Conservation (phyloP, 2,329 filamentous ascomycete genomes). For the Seiridium cupressi region DNA sequence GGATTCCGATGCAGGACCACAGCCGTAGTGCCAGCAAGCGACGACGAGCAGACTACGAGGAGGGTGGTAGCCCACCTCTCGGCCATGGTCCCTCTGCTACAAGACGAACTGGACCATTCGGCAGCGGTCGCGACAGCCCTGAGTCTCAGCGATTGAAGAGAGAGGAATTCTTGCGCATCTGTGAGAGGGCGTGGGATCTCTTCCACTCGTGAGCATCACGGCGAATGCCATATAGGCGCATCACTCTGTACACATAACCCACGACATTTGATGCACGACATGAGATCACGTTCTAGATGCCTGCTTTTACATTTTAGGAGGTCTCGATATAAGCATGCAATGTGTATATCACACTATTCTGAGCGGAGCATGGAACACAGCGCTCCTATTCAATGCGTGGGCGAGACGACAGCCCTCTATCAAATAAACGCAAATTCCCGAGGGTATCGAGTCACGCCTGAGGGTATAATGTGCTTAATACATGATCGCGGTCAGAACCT, state of each 20-base stretch:
- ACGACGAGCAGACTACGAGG: slow-evolving; percentile 90
- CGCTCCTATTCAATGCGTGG: not conserved
- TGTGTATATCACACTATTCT: not conserved
- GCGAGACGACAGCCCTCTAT: not conserved
- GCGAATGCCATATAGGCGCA: slow-evolving; percentile 14
- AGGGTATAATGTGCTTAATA: slow-evolving; percentile 4
- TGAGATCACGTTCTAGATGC: not conserved
- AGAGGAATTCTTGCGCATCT: slow-evolving; percentile 85
- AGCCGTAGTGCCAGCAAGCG: slow-evolving; percentile 65
- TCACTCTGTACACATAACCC: slow-evolving; percentile 21
- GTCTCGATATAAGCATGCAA: not conserved
- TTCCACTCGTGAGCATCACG: slow-evolving; percentile 74
- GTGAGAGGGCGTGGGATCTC: slow-evolving; percentile 90
- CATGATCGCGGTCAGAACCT: not conserved
- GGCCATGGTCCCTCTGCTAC: slow-evolving; percentile 67
- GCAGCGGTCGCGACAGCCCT: slow-evolving; percentile 77
- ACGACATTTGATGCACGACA: slow-evolving; percentile 16
- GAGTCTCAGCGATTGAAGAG: slow-evolving; percentile 84
- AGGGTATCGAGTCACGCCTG: not conserved
- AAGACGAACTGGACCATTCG: slow-evolving; percentile 66
- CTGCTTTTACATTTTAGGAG: not conserved
- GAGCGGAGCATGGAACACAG: not conserved
- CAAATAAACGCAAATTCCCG: not conserved
- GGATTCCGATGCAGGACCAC: slow-evolving; percentile 42
- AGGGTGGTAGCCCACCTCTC: slow-evolving; percentile 78